phyloP scores from a whole-genome alignment of 83 land plant species.

The Thuja plicata region DNA sequence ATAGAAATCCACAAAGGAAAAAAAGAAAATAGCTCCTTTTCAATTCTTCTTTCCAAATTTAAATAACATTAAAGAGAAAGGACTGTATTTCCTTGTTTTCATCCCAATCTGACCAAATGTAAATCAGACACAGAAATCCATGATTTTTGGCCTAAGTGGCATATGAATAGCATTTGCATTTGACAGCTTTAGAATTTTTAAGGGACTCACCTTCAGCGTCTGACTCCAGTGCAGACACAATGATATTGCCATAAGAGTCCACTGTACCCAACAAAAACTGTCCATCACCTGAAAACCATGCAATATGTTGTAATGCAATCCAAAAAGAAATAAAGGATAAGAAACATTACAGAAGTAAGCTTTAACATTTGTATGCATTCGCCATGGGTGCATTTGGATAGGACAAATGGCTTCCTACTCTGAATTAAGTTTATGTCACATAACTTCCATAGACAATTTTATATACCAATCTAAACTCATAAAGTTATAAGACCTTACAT shows the following conservation, averaged over 20 bases:
- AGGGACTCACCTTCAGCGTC: slow-evolving; percentile 29
- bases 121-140: neutral
- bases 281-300: slow-evolving; percentile 24
- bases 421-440: neutral
- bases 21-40: neutral
- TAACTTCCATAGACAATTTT: neutral
- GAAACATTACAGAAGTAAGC: neutral
- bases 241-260: slow-evolving; percentile 64
- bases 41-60: neutral
- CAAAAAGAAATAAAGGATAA: neutral
- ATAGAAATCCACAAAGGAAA: neutral
- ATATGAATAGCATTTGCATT: neutral
- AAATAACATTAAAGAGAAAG: neutral
- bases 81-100: neutral
- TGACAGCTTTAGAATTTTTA: neutral
- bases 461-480: neutral
- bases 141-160: neutral
- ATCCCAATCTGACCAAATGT: neutral
- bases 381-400: neutral
- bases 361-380: neutral
- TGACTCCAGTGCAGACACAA: slow-evolving; percentile 47
- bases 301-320: slow-evolving; percentile 3
- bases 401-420: neutral
- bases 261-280: slow-evolving; percentile 49
- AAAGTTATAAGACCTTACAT: neutral